Percentiles rank a stretch among this genome's conserved stretches.
These are phyloP conservation scores for Cucurbita moschata DNA, from an alignment of 306 rosid species.

Conservation along the genomic window DNA sequence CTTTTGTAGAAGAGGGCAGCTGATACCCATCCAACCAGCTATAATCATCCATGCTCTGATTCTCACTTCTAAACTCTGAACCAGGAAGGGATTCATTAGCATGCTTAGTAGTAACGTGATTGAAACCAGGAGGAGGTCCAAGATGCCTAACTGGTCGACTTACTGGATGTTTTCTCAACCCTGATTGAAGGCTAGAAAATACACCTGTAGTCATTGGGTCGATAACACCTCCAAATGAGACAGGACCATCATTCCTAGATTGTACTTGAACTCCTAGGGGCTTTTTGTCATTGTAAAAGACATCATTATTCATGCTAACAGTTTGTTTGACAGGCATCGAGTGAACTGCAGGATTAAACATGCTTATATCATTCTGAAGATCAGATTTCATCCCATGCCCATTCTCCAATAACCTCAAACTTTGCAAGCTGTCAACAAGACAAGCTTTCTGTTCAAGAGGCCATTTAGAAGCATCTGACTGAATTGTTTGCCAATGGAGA, in stretches of 20 bases:
- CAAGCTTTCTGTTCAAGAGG: constrained; percentile 34
- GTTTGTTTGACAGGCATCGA: constrained; percentile 44
- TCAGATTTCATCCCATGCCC: constrained; percentile 45
- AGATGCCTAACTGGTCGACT: constrained; percentile 76
- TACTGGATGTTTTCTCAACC: constrained; percentile 43
- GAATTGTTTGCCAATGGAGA: constrained; percentile 36
- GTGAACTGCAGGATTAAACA: constrained; percentile 16
- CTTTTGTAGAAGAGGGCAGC: constrained; percentile 41
- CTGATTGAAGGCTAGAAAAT: constrained; percentile 26
- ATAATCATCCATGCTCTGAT: constrained; percentile 68
- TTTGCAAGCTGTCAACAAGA: constrained; percentile 39
- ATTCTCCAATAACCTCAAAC: constrained; percentile 55
- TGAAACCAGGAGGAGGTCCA: constrained; percentile 98
- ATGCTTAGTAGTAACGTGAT: constrained; percentile 41
- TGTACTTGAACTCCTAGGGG: constrained; percentile 29
- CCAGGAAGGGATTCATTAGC: constrained; percentile 26
- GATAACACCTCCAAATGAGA: constrained; percentile 20
- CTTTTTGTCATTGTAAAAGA: constrained; percentile 28
- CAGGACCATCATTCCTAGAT: constrained; percentile 30
- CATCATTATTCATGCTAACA: constrained; percentile 15
- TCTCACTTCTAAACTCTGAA: constrained; percentile 35
- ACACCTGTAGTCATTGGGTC: constrained; percentile 22
- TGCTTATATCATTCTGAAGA: constrained; percentile 21
- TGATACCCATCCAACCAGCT: constrained; percentile 99
- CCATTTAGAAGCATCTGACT: constrained; percentile 39